Base-by-base conservation (phyloP, 768 basidiomycete species). In the Hypsizygus marmoreus region DNA sequence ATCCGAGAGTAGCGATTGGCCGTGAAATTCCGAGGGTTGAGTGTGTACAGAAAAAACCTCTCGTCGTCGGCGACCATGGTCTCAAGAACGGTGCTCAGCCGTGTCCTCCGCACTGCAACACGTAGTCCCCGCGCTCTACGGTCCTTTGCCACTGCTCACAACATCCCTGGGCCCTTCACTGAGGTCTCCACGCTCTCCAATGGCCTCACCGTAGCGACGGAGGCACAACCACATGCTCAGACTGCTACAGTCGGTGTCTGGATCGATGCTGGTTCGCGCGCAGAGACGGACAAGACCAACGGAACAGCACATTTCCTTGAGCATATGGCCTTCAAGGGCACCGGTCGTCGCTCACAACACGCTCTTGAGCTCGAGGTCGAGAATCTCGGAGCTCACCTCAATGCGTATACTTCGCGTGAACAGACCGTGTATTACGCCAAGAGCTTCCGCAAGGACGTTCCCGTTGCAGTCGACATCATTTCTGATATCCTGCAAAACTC, bases 381-480 rank as follows among this genome's bases (percentile, higher is more conserved):
- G 74, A 95, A 97, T 71, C 78, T 98, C 46, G 97, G 97, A 55
- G 92, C 95, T 13, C 94, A 97, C 66, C 73, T 99, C 46, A 98
- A 98, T 65, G 95, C 97, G 38, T 98, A 97, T 73, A 99, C 97
- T 7, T 97, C 95, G 19, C 82, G 97, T 51, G 97, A 99, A 73
- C 95, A 98, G 72, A 99, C 97, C 16, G 95, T 97, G 45, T 99
- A 97, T 77, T 97, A 97, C 63, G 95, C 95, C 60, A 97, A 98
- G 79, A 87, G 89, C 65, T 98, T 99, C 84, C 81, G 88, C 66
- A 89, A 94, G 76, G 97, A 98, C 65, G 91, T 98, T 9, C 79
- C 84, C 10, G 76, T 78, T 38, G 83, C 92, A 25, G 93, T 98
- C 46, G 94, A 97, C 69, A 97, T 99, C 72, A 93, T 99, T 68